Evolutionary conservation across 371 early-diverging fungal species (phyloP).

Genomic region (Globomyces sp.): DNA sequence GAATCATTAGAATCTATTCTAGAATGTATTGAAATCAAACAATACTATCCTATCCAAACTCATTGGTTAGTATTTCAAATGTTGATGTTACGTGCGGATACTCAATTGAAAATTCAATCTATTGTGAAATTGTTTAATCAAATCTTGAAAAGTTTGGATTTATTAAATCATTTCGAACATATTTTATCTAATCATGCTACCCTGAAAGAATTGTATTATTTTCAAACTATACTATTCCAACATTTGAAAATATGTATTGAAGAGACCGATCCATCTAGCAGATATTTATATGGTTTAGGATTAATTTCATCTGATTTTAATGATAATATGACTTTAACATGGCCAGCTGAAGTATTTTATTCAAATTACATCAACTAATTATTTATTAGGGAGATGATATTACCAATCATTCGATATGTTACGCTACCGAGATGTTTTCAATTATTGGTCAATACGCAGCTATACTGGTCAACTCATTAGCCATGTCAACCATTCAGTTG

Average conservation of each 20-base stretch:
- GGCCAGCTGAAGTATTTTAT: slow-evolving; percentile 11
- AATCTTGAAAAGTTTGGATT: not conserved
- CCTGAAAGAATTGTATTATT: slow-evolving; percentile 26
- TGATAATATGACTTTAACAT: slow-evolving; percentile 21
- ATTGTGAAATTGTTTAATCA: slow-evolving; percentile 14
- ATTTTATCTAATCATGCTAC: slow-evolving; percentile 16
- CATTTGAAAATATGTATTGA: slow-evolving; percentile 31
- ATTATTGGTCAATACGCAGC: slow-evolving; percentile 27
- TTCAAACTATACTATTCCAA: slow-evolving; percentile 27
- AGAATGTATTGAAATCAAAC: too few species aligned
- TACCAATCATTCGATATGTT: slow-evolving; percentile 27
- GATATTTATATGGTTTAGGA: slow-evolving; percentile 18
- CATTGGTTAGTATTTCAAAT: not conserved
- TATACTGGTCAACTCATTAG: slow-evolving; percentile 28
- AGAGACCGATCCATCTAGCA: too few species aligned
- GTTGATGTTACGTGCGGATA: slow-evolving; percentile 15
- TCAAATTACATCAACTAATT: slow-evolving; percentile 14
- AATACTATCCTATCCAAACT: not conserved
- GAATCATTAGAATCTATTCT: too few species aligned
- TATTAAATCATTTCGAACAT: slow-evolving; percentile 16
- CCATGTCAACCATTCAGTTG: slow-evolving; percentile 12
- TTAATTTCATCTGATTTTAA: slow-evolving; percentile 27
- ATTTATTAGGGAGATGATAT: slow-evolving; percentile 20
- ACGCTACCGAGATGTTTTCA: slow-evolving; percentile 34
- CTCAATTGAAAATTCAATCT: slow-evolving; percentile 4